phyloP scores from a whole-genome alignment of 2,329 filamentous ascomycete genomes.

The Diaporthe eres region DNA sequence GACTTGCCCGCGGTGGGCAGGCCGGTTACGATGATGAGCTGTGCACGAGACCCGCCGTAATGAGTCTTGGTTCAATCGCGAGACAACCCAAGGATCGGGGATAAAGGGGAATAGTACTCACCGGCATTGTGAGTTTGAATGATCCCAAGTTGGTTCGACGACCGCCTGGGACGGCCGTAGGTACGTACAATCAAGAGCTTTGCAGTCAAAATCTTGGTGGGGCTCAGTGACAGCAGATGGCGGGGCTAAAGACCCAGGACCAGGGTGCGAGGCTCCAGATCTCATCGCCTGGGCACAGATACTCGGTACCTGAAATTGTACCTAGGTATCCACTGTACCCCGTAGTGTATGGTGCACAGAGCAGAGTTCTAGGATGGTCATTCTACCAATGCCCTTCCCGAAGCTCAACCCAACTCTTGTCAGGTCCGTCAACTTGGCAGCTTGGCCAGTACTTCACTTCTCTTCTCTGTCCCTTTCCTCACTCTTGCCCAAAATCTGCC shows the following conservation, averaged over 20 bases:
- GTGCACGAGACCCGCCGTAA: neutral
- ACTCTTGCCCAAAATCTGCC: neutral
- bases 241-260: neutral
- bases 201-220: constrained; percentile 33
- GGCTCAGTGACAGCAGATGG: constrained; percentile 17
- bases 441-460: neutral
- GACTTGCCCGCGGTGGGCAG: constrained; percentile 79
- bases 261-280: constrained; percentile 13
- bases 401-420: neutral
- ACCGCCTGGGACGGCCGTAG: neutral
- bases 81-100: neutral
- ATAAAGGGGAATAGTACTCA: constrained; percentile 25
- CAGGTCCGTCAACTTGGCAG: neutral
- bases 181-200: constrained; percentile 18
- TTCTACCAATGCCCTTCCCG: neutral
- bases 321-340: neutral
- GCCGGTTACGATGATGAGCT: constrained; percentile 78
- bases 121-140: constrained; percentile 41
- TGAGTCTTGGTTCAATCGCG: constrained; percentile 18
- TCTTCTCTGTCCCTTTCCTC: neutral
- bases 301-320: constrained; percentile 2
- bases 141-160: constrained; percentile 3
- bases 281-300: constrained; percentile 15
- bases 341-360: neutral
- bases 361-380: neutral